Base-by-base conservation (phyloP, 2,329 filamentous ascomycete species). In the Cercospora janseana region DNA sequence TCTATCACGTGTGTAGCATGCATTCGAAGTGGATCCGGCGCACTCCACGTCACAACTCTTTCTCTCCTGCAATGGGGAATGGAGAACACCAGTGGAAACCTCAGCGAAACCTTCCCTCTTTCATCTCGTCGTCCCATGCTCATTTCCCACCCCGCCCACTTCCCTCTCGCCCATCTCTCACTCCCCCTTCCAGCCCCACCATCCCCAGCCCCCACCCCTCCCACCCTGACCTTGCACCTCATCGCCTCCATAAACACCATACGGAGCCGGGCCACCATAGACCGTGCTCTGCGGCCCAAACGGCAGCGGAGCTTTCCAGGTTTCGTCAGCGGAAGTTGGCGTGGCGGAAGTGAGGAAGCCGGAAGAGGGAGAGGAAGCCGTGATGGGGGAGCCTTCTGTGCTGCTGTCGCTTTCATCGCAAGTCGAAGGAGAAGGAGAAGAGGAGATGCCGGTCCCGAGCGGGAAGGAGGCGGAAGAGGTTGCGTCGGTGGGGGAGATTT, bases 301-400 rank as follows among this genome's bases (percentile, higher is more conserved):
- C 26, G 41, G 41, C 9, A 29, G 27, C 18, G 26, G 16, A 29
- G 26, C 24, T 15, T 27, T 27, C 35, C 35, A 24, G 16, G 12
- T 13, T 13, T 13, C 26, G 20, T 20, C 21, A 28, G 45, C 32
- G 12, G 35, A 42, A 15, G 27, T 49, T 8, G 46, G 13, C 12
- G 28, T n/a, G n/a, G n/a, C n/a, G n/a, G n/a, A 49, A 40, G 23
- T 42, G 16, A 31, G 18, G 12, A 50, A 35, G 8, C 40, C 28
- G 7, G 46, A 49, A 9, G 50, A 49, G 8, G 28, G 20, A 37
- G 29, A 21, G 27, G 51, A 44, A 2, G 16, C 18, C 9, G 46
- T 47, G 4, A 53, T 43, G 2, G 46, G 51, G 9, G 31, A 45
- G 41, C 27, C 49, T 32, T 52, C 49, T 7, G 46, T 53, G 34